Evolutionary conservation across 306 rosid genomes (phyloP).

Genomic region (Castanospermum australe): DNA sequence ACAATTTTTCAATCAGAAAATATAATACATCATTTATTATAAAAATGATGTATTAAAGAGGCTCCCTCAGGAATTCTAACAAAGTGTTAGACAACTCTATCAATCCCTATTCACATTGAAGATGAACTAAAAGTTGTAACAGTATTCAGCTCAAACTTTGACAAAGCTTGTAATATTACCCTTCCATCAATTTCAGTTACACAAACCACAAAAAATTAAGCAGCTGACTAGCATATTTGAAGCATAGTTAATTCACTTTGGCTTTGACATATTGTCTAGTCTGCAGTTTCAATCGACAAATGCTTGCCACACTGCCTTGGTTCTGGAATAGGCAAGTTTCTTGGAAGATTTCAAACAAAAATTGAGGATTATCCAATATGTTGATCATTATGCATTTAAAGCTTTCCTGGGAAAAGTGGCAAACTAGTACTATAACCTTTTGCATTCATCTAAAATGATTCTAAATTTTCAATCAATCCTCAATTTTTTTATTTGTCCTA

Average conservation of each 20-base stretch:
- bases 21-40: not conserved
- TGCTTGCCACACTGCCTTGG: not conserved
- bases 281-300: not conserved
- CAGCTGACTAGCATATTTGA: not conserved
- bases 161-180: not conserved
- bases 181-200: not conserved
- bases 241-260: not conserved
- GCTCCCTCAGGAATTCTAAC: not conserved
- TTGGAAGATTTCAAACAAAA: not conserved
- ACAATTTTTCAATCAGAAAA: not conserved
- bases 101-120: not conserved
- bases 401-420: not conserved
- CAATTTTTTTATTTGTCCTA: not conserved
- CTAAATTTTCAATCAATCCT: not conserved
- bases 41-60: not conserved
- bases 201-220: not conserved
- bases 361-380: not conserved
- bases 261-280: not conserved
- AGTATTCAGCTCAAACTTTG: constrained; percentile 2
- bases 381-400: not conserved
- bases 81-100: not conserved
- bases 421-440: not conserved
- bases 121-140: not conserved
- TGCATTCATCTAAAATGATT: not conserved
- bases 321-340: not conserved